Base-by-base conservation (phyloP, 768 basidiomycete genomes). In the Sarcodon aspratus region DNA sequence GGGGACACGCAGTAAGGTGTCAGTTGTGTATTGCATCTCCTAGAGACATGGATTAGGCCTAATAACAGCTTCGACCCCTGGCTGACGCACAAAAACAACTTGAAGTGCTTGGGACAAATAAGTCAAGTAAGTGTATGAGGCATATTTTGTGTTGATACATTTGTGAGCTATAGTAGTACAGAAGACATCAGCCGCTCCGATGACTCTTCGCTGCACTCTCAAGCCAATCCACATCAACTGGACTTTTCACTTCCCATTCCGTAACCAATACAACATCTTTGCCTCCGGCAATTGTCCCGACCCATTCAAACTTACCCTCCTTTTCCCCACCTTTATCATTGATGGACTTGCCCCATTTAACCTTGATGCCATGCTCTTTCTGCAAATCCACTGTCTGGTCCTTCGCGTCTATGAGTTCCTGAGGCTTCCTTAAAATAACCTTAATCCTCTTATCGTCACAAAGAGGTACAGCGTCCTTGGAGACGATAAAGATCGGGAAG, bases 291-390 rank as follows among this genome's bases (percentile, higher is more conserved):
- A 79, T 60, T 21, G 60, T 66, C 60, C 70, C 66, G 49, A 61
- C 63, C 78, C 78, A 82, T 58, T 78, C 76, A 55, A 74, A 74
- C 50, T 66, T 67, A 1, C 80, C 80, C 42, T 78, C 72, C 62
- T 74, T 74, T 62, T 73, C 69, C 1, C 72, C 76, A 3, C 69
- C 69, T 50, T 70, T 71, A 47, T 69, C 69, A 55, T 72, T 68
- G 1, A 64, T 64, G 7, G 60, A 52, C 42, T 65, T 65, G 50
- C 60, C 55, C 69, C 67, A 69, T 61, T 66, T 65, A 15, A 55
- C 56, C 45, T 57, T 52, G 11, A 63, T 64, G 40, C 40, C 40
- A 13, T 42, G 62, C 46, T 12, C 36, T 45, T 21, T 3, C 3
- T 17, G 49, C 52, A 10, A 57, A 48, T 57, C 45, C 4, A 72